phyloP scores from a whole-genome alignment of 2,329 filamentous ascomycete species.

The Periconia macrospinosa region DNA sequence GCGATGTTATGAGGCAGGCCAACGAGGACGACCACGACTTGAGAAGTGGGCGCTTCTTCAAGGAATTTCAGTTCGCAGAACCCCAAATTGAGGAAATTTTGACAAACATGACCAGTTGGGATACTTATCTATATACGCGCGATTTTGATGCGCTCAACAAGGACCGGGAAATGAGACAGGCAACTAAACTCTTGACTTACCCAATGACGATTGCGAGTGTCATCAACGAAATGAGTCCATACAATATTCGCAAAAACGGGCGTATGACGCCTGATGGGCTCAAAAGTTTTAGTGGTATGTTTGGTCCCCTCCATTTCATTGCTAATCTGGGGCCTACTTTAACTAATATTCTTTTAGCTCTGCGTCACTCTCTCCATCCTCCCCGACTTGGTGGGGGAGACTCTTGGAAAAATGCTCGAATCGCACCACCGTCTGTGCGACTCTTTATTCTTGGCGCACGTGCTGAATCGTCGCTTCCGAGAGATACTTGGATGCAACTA shows the following conservation, averaged over 20 bases:
- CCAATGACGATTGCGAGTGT: constrained; percentile 89
- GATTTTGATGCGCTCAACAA: constrained; percentile 90
- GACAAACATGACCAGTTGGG: constrained; percentile 98
- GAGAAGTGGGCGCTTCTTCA: constrained; percentile 85
- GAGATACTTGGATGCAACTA: constrained; percentile 91
- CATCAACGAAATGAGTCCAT: constrained; percentile 91
- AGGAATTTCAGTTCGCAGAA: constrained; percentile 89
- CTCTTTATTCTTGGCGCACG: constrained; percentile 93
- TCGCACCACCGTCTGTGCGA: constrained; percentile 84
- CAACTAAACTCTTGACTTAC: constrained; percentile 90
- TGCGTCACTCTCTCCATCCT: constrained; percentile 92
- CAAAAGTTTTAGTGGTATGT: constrained; percentile 88
- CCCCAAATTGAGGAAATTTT: constrained; percentile 88
- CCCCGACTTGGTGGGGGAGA: constrained; percentile 74
- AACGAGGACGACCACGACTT: constrained; percentile 98
- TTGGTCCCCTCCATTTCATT: background rate
- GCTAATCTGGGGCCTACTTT: too few relatives aligned
- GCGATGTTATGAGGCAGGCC: constrained; percentile 86
- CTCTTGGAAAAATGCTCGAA: constrained; percentile 76
- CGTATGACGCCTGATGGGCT: constrained; percentile 84
- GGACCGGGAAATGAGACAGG: constrained; percentile 88
- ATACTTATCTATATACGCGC: constrained; percentile 91
- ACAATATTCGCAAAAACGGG: constrained; percentile 73
- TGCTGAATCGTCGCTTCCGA: constrained; percentile 94
- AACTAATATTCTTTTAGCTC: constrained; percentile 56